Evolutionary conservation across 805 yeast genomes (phyloP), one percentile per base, ranked within the genome.

Genomic region (Saturnispora sanitii): DNA sequence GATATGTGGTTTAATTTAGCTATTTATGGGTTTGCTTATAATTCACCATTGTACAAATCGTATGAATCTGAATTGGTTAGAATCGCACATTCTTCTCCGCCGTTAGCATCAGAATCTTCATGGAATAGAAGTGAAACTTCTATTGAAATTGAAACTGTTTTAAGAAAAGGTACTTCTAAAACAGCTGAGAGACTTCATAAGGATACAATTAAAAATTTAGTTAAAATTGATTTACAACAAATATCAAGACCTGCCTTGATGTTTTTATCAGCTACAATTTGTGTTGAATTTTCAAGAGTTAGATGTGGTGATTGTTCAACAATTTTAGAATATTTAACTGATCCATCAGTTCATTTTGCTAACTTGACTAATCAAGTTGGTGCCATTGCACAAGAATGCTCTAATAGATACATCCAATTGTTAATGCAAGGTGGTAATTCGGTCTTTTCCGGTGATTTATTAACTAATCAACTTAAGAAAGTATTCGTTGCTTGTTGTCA

Each of bases 1-100:
- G 82, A 92, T 58, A 77, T 86, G 33, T 92, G 99, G 99, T 86
- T 85, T 58, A 92, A 90, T 54, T 67, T 92, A 70, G 90, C 80
- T 4, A 82, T 88, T 21, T 95, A 92, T 59, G 98, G 98, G 0
- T 86, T 79, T 56, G 71, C 77, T n/a, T 66, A 67, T 41, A 33
- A 34, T 17, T 77, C 92, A 0, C 65, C 66, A 12, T 64, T 78
- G 53, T 70, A 75, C 13, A 60, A 62, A 41, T 61, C 62, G n/a
- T 70, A 73, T 52, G 57, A 60, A 33, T 49, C 49, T 0, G 73
- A 75, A 21, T 66, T 90, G 32, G 67, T 71, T 50, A 65, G 77
- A 40, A 82, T 92, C 49, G 97, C 98, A 1, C 75, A 81, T 56
- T 82, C 73, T 54, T 73, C 96, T 4, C 95, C 96, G 2, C 86